Base-by-base conservation (phyloP, 495 filamentous ascomycete genomes). In the Cetradonia linearis region DNA sequence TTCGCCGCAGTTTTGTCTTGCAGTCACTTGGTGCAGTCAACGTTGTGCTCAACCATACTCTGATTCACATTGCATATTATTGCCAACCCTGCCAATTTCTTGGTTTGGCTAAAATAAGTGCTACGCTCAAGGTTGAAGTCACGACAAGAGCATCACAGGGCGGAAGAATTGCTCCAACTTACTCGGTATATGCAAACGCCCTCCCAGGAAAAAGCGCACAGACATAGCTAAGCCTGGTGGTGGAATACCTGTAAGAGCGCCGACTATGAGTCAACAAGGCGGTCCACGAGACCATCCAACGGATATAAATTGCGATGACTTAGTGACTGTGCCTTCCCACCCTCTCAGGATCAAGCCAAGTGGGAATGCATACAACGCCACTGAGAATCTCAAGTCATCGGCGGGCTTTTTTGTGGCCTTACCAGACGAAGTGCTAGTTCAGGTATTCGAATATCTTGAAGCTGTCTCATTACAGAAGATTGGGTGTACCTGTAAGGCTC, bases 321-420 rank as follows among this genome's bases (percentile, higher is more conserved):
- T 28, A 47, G 23, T 54, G 2, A 23, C 48, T 2, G 85, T 95
- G 55, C 86, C 87, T 18, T 75, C 77, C 46, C 93, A 98, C 76
- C 92, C 92, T 25, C 74, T 95, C 34, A 84, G 86, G 46, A 80
- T 97, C 64, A 94, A 89, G 67, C 93, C 93, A 1, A 80, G 83
- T 66, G 93, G 93, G 55, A 98, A 98, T 78, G 84, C 85, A 59
- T 87, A 89, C 53, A 76, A 81, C 47, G 79, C 83, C 50, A 74
- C 72, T 11, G 76, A 71, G 34, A 88, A 88, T 72, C 79, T 91
- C 25, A 86, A 89, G 46, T 67, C 74, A 34, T 76, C 70, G 40
- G 76, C 83, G 52, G 92, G 91, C 11, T 62, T 66, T 3, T 84
- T 96, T 63, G 73, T 76, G 42, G 65, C 67, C 16, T 72, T 94